phyloP scores from a whole-genome alignment of 768 basidiomycete species.

The Pisolithus marmoratus region DNA sequence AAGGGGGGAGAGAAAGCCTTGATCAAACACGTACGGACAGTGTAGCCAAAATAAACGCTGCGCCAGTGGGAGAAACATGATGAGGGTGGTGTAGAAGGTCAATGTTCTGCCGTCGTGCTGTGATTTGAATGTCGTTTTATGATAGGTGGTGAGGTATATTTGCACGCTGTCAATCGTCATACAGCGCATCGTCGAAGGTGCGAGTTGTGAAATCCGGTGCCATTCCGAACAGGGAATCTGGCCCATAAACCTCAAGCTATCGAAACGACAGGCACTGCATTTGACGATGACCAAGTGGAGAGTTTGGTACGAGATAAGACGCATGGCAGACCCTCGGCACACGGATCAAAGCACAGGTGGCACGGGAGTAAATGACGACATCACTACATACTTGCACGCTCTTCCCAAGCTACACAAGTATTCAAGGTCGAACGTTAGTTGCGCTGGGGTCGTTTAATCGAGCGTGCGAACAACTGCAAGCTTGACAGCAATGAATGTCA shows the following conservation, averaged over 20 bases:
- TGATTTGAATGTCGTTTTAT: neutral
- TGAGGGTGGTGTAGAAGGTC: neutral
- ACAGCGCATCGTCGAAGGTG: no score
- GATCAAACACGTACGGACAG: conserved; percentile 55
- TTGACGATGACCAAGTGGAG: no score
- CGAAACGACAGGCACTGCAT: no score
- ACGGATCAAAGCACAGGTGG: no score
- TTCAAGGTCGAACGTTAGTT: neutral
- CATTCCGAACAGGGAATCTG: no score
- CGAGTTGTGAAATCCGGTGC: no score
- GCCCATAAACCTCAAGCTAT: no score
- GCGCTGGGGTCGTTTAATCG: neutral
- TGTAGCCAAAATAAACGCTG: conserved; percentile 56
- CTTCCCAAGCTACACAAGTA: neutral
- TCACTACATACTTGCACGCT: neutral
- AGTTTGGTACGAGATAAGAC: no score
- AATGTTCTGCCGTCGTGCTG: neutral
- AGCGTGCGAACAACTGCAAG: neutral
- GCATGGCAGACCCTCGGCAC: no score
- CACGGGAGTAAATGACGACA: neutral
- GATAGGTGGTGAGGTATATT: no score
- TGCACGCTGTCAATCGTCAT: no score
- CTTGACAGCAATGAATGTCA: neutral
- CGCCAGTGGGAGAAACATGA: conserved; percentile 14
- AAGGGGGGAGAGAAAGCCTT: conserved; percentile 49